Evolutionary conservation across 1,284 basidiomycete species (phyloP).

Genomic region (Bondarzewia mesenterica): DNA sequence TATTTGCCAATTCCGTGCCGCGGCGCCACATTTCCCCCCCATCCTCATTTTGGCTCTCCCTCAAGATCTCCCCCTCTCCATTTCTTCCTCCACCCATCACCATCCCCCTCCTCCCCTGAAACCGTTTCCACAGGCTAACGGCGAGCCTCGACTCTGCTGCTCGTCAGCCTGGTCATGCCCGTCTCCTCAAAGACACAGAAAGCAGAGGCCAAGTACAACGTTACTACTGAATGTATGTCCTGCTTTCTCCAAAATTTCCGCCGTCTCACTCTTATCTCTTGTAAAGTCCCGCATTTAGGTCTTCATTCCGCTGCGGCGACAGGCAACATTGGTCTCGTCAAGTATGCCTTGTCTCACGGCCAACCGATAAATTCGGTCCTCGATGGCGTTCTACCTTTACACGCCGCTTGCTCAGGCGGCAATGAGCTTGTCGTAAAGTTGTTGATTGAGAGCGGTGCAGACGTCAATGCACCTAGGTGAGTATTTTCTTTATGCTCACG

Average conservation of each 20-base stretch:
- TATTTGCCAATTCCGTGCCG: too few species aligned
- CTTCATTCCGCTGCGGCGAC: conserved; percentile 85
- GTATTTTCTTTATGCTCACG: conserved; percentile 8
- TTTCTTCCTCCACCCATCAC: too few species aligned
- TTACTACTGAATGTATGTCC: conserved; percentile 66
- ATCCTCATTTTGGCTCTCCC: too few species aligned
- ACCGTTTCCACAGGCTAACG: too few species aligned
- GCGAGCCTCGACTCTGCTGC: too few species aligned
- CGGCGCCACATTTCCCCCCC: too few species aligned
- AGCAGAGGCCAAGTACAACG: conserved; percentile 69
- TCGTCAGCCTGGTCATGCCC: too few species aligned
- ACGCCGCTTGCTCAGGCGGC: conserved; percentile 85
- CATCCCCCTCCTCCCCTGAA: too few species aligned
- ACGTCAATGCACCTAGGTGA: conserved; percentile 85
- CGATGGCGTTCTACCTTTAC: conserved; percentile 86
- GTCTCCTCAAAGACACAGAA: conserved; percentile 25
- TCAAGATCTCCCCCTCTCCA: too few species aligned
- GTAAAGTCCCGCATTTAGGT: conserved; percentile 74
- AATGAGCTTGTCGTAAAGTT: conserved; percentile 78
- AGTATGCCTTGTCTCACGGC: conserved; percentile 85
- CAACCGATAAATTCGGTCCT: conserved; percentile 91
- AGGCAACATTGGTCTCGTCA: conserved; percentile 82
- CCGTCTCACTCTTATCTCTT: neutral
- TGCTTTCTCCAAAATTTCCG: neutral
- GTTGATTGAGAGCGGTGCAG: conserved; percentile 84